These are phyloP conservation scores for Penicillium psychrosexuale DNA, from an alignment of 2,329 filamentous ascomycete genomes.

Conservation along the genomic window DNA sequence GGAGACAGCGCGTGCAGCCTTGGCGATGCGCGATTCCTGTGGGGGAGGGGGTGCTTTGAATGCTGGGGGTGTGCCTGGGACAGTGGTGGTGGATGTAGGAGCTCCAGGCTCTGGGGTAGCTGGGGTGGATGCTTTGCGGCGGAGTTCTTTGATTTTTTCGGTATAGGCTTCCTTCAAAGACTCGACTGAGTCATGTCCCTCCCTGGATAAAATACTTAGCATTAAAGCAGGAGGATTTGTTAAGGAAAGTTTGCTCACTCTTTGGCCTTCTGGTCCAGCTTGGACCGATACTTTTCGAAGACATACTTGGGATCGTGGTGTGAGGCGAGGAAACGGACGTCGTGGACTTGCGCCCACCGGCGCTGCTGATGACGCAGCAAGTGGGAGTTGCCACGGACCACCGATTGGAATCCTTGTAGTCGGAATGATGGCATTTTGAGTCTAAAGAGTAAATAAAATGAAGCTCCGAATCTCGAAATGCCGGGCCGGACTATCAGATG, in stretches of 20 bases:
- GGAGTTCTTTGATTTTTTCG: constrained; percentile 73
- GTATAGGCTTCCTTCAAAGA: constrained; percentile 75
- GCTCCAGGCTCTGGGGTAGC: constrained; percentile 46
- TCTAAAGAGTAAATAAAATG: background rate
- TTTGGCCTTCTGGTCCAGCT: constrained; percentile 78
- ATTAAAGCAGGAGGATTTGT: background rate
- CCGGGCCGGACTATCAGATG: constrained; percentile 2
- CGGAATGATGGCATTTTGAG: constrained; percentile 51
- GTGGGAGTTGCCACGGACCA: constrained; percentile 34
- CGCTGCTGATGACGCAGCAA: constrained; percentile 55
- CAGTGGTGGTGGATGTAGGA: constrained; percentile 22
- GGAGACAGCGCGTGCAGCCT: constrained; percentile 45
- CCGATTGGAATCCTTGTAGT: constrained; percentile 50
- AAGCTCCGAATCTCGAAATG: constrained; percentile 3
- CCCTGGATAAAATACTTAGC: constrained; percentile 52
- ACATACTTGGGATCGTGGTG: constrained; percentile 64
- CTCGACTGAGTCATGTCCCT: constrained; percentile 60
- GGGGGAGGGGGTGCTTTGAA: constrained; percentile 37
- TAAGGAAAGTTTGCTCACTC: constrained; percentile 44
- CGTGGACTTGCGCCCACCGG: constrained; percentile 87
- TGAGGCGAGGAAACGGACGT: constrained; percentile 84
- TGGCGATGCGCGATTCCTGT: constrained; percentile 30
- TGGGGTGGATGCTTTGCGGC: constrained; percentile 61
- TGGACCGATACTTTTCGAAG: constrained; percentile 80
- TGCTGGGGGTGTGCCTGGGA: constrained; percentile 39